These are phyloP conservation scores for Trichoderma sp. DNA, from an alignment of 2,329 filamentous ascomycete species.

Conservation along the genomic window DNA sequence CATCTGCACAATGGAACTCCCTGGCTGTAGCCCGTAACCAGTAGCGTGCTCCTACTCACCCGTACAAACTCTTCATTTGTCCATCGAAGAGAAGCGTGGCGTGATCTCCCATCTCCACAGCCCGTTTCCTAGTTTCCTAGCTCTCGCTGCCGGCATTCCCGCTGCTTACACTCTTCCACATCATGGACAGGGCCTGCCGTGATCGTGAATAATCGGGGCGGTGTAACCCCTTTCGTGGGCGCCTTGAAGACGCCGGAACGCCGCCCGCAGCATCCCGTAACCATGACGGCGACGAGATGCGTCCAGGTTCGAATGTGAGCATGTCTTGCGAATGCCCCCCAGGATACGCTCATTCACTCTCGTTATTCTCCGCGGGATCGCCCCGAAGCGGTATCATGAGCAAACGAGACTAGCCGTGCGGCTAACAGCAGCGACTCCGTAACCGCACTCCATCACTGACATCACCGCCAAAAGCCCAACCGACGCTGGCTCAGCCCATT, in stretches of 20 bases:
- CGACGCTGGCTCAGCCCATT: background rate
- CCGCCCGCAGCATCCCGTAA: conserved; percentile 1
- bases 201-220: conserved; percentile 14
- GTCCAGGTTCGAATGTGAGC: background rate
- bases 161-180: background rate
- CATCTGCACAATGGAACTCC: background rate
- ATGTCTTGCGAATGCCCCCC: background rate
- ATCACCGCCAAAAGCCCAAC: background rate
- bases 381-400: background rate
- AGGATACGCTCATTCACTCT: background rate
- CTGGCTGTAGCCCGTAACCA: background rate
- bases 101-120: conserved; percentile 18
- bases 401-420: background rate
- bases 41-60: background rate
- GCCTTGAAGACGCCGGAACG: background rate
- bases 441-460: conserved; percentile 7
- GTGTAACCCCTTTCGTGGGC: conserved; percentile 14
- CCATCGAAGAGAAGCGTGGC: conserved; percentile 7
- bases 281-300: background rate
- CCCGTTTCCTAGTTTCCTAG: background rate
- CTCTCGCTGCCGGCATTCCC: conserved; percentile 14
- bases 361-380: conserved; percentile 4
- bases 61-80: background rate
- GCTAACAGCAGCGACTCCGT: background rate
- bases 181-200: background rate